Evolutionary conservation across 2,329 filamentous ascomycete genomes (phyloP).

Genomic region (Botryotinia calthae): DNA sequence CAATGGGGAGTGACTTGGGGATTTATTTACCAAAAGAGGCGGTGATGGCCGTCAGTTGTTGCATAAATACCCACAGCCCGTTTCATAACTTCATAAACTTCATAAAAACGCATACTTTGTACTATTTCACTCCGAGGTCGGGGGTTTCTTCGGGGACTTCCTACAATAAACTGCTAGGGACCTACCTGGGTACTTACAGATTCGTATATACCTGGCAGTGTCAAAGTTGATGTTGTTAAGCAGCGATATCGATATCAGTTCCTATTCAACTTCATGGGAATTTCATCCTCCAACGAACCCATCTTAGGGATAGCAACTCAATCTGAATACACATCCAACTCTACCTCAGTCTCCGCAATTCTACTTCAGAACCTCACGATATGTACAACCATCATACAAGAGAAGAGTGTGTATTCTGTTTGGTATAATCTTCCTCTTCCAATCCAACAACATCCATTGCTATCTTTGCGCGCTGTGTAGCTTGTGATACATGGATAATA

Average conservation of each 20-base stretch:
- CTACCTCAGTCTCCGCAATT: background rate
- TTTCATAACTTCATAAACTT: slow-evolving; percentile 7
- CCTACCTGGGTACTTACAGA: background rate
- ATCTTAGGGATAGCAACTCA: too few relatives aligned
- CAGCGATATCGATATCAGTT: too few relatives aligned
- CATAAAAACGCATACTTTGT: background rate
- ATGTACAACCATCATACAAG: background rate
- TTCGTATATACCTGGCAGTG: too few relatives aligned
- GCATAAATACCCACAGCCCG: background rate
- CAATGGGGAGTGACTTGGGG: background rate
- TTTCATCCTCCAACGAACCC: too few relatives aligned
- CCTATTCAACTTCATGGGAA: too few relatives aligned
- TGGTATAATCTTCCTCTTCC: background rate
- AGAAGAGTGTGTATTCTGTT: slow-evolving; percentile 14
- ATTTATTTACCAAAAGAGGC: background rate
- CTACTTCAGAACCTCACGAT: background rate
- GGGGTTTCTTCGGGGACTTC: background rate
- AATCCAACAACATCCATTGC: background rate
- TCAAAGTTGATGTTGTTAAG: too few relatives aligned
- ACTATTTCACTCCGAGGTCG: slow-evolving; percentile 10
- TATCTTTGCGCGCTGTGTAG: background rate
- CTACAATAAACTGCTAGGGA: background rate
- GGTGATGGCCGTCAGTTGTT: background rate
- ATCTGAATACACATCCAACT: too few relatives aligned
- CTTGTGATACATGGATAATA: background rate